A percentile compares a stretch with the other conserved stretches of the same genome.
phyloP scores from a whole-genome alignment of 345 rosid species.

The Pelargonium nanum region DNA sequence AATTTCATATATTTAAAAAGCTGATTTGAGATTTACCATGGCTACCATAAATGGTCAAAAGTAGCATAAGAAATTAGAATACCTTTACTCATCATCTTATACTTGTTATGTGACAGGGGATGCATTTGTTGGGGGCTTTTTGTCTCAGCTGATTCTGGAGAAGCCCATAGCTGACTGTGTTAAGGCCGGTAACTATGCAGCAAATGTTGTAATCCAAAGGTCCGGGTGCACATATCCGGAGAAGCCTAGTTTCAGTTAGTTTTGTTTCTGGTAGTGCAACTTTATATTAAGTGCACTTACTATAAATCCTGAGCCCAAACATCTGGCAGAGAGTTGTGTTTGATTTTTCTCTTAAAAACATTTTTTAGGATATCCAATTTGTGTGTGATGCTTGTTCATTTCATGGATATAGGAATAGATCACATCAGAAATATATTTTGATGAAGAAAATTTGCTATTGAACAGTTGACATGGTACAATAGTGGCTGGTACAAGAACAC shows the following conservation, averaged over 20 bases:
- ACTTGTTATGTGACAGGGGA: constrained; percentile 39
- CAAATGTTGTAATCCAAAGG: constrained; percentile 87
- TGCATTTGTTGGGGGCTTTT: constrained; percentile 77
- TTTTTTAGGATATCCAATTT: not conserved
- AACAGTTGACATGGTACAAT: too few relatives aligned
- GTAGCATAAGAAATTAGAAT: not conserved
- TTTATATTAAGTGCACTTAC: not conserved
- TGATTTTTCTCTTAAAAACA: too few relatives aligned
- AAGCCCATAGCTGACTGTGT: constrained; percentile 70
- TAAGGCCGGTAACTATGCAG: constrained; percentile 71
- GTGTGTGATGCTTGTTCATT: not conserved
- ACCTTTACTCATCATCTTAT: not conserved
- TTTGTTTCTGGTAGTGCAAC: too few relatives aligned
- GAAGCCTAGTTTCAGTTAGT: constrained; percentile 41
- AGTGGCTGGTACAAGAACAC: too few relatives aligned
- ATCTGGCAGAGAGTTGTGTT: not conserved
- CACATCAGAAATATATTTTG: too few relatives aligned
- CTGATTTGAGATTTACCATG: too few relatives aligned
- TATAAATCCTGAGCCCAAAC: not conserved
- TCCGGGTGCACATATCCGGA: constrained; percentile 85
- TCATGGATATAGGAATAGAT: too few relatives aligned
- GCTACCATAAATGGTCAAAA: too few relatives aligned
- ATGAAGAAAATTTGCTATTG: too few relatives aligned
- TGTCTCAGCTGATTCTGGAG: constrained; percentile 72
- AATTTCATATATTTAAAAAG: too few relatives aligned